Evolutionary conservation across 108 stramenopile species (phyloP).

Genomic region (Skeletonema menzelii): DNA sequence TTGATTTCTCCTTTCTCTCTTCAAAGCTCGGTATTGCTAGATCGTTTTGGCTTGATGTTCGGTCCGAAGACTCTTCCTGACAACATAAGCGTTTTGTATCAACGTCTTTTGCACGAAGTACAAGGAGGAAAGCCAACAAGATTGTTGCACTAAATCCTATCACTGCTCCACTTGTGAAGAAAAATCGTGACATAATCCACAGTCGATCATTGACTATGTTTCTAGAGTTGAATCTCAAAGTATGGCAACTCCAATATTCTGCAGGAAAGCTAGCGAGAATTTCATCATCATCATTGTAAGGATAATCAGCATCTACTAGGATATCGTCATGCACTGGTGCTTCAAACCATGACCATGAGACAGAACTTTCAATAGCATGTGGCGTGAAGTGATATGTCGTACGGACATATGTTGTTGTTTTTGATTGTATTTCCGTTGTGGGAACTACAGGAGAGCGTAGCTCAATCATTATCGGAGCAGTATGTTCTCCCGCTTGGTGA

Average conservation of each 20-base stretch:
- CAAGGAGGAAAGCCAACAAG: slow-evolving; percentile 13
- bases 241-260: slow-evolving; percentile 28
- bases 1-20: slow-evolving; percentile 5
- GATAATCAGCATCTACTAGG: slow-evolving; percentile 22
- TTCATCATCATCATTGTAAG: slow-evolving; percentile 25
- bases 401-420: not conserved
- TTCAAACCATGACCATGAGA: not conserved
- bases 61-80: not conserved
- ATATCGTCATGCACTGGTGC: slow-evolving; percentile 21
- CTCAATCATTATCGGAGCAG: not conserved
- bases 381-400: not conserved
- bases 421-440: not conserved
- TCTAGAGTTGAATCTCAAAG: slow-evolving; percentile 8
- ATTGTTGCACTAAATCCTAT: slow-evolving; percentile 9
- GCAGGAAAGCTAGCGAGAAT: slow-evolving; percentile 1
- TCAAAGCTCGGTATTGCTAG: not conserved
- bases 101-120: not conserved
- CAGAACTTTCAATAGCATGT: not conserved
- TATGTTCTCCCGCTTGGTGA: not conserved
- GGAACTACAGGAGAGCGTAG: not conserved
- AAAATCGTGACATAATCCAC: slow-evolving; percentile 26
- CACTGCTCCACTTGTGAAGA: slow-evolving; percentile 18
- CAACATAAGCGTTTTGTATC: not conserved
- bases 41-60: not conserved
- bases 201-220: slow-evolving; percentile 14